phyloP scores from a whole-genome alignment of 2,329 filamentous ascomycete genomes.

The Pestalotiopsis sp. region DNA sequence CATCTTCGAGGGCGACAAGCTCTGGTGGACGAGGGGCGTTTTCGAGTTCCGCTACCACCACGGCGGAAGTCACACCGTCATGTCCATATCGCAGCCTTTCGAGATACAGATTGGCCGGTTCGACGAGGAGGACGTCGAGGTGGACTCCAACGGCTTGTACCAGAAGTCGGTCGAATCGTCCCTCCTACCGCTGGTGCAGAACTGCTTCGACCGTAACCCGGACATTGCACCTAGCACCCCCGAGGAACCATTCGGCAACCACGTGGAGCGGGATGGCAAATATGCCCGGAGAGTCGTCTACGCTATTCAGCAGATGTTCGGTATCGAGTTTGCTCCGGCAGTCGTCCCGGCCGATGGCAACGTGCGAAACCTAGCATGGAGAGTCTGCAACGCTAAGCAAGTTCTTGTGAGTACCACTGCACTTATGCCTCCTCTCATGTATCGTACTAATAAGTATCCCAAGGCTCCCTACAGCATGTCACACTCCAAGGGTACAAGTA shows the following conservation, averaged over 20 bases:
- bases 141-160: conserved; percentile 62
- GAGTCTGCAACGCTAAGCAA: conserved; percentile 94
- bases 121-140: conserved; percentile 71
- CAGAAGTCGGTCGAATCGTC: conserved; percentile 74
- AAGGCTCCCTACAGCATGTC: conserved; percentile 77
- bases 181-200: conserved; percentile 81
- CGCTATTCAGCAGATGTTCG: conserved; percentile 95
- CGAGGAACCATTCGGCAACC: conserved; percentile 81
- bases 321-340: conserved; percentile 90
- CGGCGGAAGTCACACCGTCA: conserved; percentile 86
- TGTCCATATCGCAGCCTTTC: conserved; percentile 92
- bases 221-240: conserved; percentile 82
- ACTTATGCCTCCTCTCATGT: background rate
- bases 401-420: conserved; percentile 69
- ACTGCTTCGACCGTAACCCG: conserved; percentile 90
- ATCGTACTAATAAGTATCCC: conserved; percentile 13
- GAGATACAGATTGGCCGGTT: conserved; percentile 85
- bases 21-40: conserved; percentile 96
- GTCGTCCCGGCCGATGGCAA: conserved; percentile 92
- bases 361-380: conserved; percentile 88
- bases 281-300: conserved; percentile 91
- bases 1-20: conserved; percentile 85
- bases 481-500: conserved; percentile 62
- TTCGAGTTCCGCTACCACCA: conserved; percentile 99
- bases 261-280: conserved; percentile 86